Conservation (phyloP, 176 grass and related monocot genomes). For the Luzula sylvatica region DNA sequence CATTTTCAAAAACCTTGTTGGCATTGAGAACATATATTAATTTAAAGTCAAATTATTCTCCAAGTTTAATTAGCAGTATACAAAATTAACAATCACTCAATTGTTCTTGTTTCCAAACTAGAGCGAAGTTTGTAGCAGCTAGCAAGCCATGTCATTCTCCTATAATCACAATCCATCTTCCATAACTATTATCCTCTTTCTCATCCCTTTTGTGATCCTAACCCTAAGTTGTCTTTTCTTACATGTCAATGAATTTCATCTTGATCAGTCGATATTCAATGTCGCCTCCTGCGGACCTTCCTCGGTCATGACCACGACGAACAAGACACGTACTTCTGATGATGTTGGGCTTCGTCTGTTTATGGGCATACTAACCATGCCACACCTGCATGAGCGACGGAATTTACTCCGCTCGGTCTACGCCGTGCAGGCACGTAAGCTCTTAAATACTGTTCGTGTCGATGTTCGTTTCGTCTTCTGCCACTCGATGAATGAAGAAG, state of each 20-base stretch:
- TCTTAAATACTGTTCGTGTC: background rate
- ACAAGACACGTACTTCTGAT: background rate
- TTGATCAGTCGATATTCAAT: background rate
- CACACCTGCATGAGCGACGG: slow-evolving; percentile 24
- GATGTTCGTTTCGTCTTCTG: slow-evolving; percentile 33
- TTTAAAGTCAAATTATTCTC: no score
- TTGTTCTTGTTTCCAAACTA: background rate
- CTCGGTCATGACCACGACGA: background rate
- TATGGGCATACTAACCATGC: slow-evolving; percentile 33
- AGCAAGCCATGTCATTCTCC: slow-evolving; percentile 5
- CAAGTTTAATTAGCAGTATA: no score
- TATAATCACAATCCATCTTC: background rate
- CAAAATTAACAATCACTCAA: no score
- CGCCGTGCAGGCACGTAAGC: slow-evolving; percentile 5
- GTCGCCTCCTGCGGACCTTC: background rate
- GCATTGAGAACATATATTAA: no score
- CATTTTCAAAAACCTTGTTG: no score
- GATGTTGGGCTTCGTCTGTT: slow-evolving; percentile 13
- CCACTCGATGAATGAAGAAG: slow-evolving; percentile 25
- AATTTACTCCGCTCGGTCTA: slow-evolving; percentile 33
- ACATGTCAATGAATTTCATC: background rate
- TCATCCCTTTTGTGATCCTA: slow-evolving; percentile 7
- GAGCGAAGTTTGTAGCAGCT: background rate
- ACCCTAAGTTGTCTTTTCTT: slow-evolving; percentile 4
- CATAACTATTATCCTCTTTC: background rate